A percentile compares a stretch with the other conserved stretches of the same genome.
phyloP scores from a whole-genome alignment of 805 yeast genomes.

The Helenozyma baotianmanensis region DNA sequence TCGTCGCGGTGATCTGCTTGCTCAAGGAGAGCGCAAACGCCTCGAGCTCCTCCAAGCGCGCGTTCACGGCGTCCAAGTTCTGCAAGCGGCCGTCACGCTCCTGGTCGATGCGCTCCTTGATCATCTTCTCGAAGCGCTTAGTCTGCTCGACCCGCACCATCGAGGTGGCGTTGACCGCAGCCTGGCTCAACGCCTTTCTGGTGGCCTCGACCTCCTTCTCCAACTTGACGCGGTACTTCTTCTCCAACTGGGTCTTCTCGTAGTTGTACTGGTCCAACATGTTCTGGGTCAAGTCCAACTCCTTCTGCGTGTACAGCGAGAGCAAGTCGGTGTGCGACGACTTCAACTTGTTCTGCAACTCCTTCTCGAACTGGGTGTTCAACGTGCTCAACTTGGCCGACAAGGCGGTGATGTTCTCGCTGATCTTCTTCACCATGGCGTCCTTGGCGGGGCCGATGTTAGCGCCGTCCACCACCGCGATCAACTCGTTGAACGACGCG shows the following conservation, averaged over 20 bases:
- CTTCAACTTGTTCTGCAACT: slow-evolving; percentile 31
- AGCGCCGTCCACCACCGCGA: slow-evolving; percentile 30
- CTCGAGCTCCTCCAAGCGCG: slow-evolving; percentile 53
- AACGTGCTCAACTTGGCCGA: slow-evolving; percentile 29
- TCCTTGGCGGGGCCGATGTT: slow-evolving; percentile 22
- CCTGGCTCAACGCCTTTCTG: slow-evolving; percentile 57
- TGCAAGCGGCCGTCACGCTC: slow-evolving; percentile 75
- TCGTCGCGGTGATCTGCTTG: slow-evolving; percentile 29
- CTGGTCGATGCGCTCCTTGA: slow-evolving; percentile 48
- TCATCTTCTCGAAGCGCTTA: slow-evolving; percentile 55
- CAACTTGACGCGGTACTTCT: slow-evolving; percentile 55
- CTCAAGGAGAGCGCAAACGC: slow-evolving; percentile 45
- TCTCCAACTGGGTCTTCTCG: slow-evolving; percentile 58
- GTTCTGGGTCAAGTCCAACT: slow-evolving; percentile 53
- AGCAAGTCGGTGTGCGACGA: slow-evolving; percentile 36
- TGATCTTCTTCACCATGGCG: slow-evolving; percentile 27
- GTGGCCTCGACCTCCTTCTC: slow-evolving; percentile 63
- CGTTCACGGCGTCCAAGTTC: slow-evolving; percentile 56
- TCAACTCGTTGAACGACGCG: slow-evolving; percentile 35
- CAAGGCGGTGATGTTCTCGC: slow-evolving; percentile 28
- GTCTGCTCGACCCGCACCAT: slow-evolving; percentile 66
- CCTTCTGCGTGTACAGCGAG: slow-evolving; percentile 40
- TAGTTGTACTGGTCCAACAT: slow-evolving; percentile 57
- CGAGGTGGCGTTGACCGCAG: slow-evolving; percentile 69
- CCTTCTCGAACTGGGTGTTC: slow-evolving; percentile 33